Conservation (phyloP, 768 basidiomycete species). For the Panus rudis region DNA sequence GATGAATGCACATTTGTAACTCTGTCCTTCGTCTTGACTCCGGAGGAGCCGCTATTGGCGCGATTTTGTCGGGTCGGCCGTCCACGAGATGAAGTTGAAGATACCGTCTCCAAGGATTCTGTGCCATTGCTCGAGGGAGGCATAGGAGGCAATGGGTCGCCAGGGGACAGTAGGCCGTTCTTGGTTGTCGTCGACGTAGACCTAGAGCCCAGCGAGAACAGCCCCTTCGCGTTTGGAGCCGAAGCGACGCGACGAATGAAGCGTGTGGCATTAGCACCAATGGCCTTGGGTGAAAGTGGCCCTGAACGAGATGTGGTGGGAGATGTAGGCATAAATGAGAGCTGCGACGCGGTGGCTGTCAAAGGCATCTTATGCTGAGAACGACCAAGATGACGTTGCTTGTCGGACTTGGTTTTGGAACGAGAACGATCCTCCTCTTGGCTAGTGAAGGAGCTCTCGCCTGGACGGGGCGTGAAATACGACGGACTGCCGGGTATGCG, state of each 20-base stretch:
- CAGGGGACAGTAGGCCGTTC: slow-evolving; percentile 74
- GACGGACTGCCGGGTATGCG: slow-evolving; percentile 15
- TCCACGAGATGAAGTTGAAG: slow-evolving; percentile 66
- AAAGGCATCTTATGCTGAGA: slow-evolving; percentile 34
- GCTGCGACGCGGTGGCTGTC: slow-evolving; percentile 42
- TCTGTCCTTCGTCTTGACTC: slow-evolving; percentile 35
- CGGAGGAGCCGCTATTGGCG: slow-evolving; percentile 26
- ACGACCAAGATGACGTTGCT: slow-evolving; percentile 21
- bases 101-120: slow-evolving; percentile 72
- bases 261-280: slow-evolving; percentile 72
- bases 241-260: slow-evolving; percentile 95
- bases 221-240: slow-evolving; percentile 91
- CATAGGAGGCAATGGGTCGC: slow-evolving; percentile 49
- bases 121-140: slow-evolving; percentile 56
- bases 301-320: slow-evolving; percentile 32
- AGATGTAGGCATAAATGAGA: slow-evolving; percentile 34
- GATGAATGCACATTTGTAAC: slow-evolving; percentile 34
- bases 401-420: slow-evolving; percentile 25
- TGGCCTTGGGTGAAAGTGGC: slow-evolving; percentile 59
- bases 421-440: slow-evolving; percentile 14
- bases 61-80: slow-evolving; percentile 35
- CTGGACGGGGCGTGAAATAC: slow-evolving; percentile 16
- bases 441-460: slow-evolving; percentile 7
- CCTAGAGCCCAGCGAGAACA: slow-evolving; percentile 62
- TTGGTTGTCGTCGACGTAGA: slow-evolving; percentile 52